A percentile compares a stretch with the other conserved stretches of the same genome.
These are phyloP conservation scores for Wickerhamomyces alni DNA, from an alignment of 805 yeast species.

Conservation along the genomic window DNA sequence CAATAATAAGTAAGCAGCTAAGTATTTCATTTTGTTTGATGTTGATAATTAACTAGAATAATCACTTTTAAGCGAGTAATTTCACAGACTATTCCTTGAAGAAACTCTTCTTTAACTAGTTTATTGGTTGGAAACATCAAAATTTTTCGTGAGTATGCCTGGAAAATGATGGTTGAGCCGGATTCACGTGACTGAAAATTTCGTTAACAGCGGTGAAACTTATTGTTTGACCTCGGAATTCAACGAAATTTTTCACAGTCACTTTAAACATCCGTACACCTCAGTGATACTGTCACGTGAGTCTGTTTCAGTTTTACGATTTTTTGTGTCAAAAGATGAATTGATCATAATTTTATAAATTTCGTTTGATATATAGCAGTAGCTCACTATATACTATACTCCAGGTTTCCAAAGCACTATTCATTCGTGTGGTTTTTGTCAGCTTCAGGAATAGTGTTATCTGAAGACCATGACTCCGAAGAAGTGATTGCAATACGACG, in stretches of 20 bases:
- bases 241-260: slow-evolving; percentile 1
- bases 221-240: slow-evolving; percentile 1
- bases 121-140: slow-evolving; percentile 2
- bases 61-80: slow-evolving; percentile 66
- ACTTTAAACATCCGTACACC: slow-evolving; percentile 1
- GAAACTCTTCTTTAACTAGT: slow-evolving; percentile 1
- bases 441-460: not conserved
- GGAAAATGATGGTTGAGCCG: not conserved
- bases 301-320: too few species aligned
- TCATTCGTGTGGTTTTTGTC: too few species aligned
- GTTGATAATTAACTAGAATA: slow-evolving; percentile 42
- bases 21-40: slow-evolving; percentile 55
- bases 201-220: too few species aligned
- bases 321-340: not conserved
- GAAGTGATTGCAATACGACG: slow-evolving; percentile 26
- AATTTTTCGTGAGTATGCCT: slow-evolving; percentile 10
- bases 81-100: slow-evolving; percentile 76
- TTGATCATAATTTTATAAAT: too few species aligned
- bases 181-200: not conserved
- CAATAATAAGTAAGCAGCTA: slow-evolving; percentile 90
- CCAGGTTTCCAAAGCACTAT: too few species aligned
- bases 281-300: not conserved
- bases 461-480: slow-evolving; percentile 18
- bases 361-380: too few species aligned
- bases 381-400: too few species aligned